Base-by-base conservation (phyloP, 805 yeast genomes). In the Lachancea kluyveri region DNA sequence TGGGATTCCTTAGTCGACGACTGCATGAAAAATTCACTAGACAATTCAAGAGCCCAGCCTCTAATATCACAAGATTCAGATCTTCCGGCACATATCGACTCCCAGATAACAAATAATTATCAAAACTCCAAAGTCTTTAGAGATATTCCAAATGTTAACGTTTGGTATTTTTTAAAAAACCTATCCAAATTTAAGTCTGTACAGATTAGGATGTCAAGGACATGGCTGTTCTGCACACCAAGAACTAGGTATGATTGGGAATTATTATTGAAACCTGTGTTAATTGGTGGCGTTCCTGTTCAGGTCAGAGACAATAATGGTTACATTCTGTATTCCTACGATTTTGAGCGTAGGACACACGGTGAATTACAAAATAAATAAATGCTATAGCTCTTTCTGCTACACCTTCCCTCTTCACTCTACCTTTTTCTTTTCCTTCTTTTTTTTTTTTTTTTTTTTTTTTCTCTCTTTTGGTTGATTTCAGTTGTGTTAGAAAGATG, bases 251-350 rank as follows among this genome's bases (percentile, higher is more conserved):
- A 52, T 17, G 68, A 64, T 34, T 64, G 68, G 69, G 63, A 54
- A 25, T 28, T 47, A 6, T 37, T 64, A 8, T 31, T 64, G 6
- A 36, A 42, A 10, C 63, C 65, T 0, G 59, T 64, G 9, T 49
- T 64, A 15, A 55, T 59, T 12, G 50, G 49, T 1, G 37, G 46
- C 9, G 61, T 57, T 8, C 56, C 61, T 3, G 46, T 60, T 7
- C 54, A 57, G 30, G 66, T 64, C 1, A 48, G 53, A 27, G 67
- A 58, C 33, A 54, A 41, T 26, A 62, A 57, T 45, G 65, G 60
- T n/a, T 48, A 67, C 42, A 61, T 70, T 39, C 62, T 64, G 30
- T 67, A 67, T 37, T n/a, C n/a, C n/a, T n/a, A n/a, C n/a, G n/a
- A n/a, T n/a, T n/a, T n/a, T n/a, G n/a, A n/a, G n/a, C n/a, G n/a